Percentiles rank a stretch among this genome's conserved stretches.
phyloP scores from a whole-genome alignment of 305 asterid species.

The Plantago coronopus region DNA sequence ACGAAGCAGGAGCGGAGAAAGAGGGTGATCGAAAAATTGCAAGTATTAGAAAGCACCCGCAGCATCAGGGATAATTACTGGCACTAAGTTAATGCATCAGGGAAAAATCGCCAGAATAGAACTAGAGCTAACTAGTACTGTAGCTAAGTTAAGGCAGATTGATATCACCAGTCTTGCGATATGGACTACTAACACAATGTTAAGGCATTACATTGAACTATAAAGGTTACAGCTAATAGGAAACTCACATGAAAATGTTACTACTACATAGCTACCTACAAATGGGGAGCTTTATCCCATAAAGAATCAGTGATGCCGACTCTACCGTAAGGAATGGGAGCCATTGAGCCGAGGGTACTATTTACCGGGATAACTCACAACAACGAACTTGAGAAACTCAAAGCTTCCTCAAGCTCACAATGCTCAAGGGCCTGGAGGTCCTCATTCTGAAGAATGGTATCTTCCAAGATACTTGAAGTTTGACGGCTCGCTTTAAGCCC shows the following conservation, averaged over 20 bases:
- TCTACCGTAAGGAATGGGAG: not conserved
- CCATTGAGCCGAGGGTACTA: not conserved
- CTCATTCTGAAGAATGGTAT: conserved; percentile 23
- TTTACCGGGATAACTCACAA: conserved; percentile 2
- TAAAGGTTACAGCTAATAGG: not conserved
- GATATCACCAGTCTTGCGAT: not conserved
- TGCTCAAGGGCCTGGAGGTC: conserved; percentile 11
- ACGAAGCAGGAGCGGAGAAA: no score
- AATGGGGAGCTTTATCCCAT: not conserved
- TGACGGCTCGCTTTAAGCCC: conserved; percentile 39
- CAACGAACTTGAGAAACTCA: not conserved
- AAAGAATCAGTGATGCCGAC: not conserved
- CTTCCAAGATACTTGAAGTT: conserved; percentile 28
- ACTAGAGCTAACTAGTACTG: not conserved
- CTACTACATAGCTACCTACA: not conserved
- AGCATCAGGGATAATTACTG: no score
- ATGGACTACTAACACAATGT: not conserved
- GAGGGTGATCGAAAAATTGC: no score
- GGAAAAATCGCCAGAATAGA: no score
- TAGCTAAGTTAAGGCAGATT: no score
- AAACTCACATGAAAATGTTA: no score
- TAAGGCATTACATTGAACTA: not conserved
- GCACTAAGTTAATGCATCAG: no score
- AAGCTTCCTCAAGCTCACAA: not conserved
- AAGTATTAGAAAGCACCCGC: no score